phyloP scores from a whole-genome alignment of 345 rosid species.

The Barbarea vulgaris region DNA sequence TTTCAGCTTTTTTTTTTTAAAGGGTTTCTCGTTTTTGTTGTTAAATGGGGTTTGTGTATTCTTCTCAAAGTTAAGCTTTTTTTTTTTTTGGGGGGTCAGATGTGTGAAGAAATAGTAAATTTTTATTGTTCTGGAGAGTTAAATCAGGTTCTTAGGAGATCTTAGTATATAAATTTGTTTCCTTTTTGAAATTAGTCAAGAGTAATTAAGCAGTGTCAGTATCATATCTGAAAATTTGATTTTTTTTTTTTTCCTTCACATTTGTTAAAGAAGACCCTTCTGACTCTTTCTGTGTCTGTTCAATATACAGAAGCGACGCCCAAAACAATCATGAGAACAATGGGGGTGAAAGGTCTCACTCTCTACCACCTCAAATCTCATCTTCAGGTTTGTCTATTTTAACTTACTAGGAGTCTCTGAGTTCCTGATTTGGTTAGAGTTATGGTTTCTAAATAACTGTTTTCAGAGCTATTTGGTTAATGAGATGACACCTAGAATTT shows the following conservation, averaged over 20 bases:
- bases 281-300: neutral
- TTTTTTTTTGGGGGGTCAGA: neutral
- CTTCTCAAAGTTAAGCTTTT: neutral
- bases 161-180: slow-evolving; percentile 4
- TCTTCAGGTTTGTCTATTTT: slow-evolving; percentile 65
- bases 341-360: slow-evolving; percentile 96
- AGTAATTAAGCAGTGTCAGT: slow-evolving; percentile 7
- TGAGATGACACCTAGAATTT: neutral
- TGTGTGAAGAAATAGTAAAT: neutral
- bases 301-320: slow-evolving; percentile 86
- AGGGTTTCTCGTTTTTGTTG: neutral
- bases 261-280: neutral
- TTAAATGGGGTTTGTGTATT: neutral
- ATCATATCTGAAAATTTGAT: neutral
- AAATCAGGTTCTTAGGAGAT: neutral
- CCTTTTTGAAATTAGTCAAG: neutral
- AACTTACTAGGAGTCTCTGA: neutral
- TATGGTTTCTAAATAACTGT: neutral
- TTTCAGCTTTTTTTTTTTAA: slow-evolving; percentile 3
- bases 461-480: neutral
- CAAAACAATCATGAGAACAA: slow-evolving; percentile 85
- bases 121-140: neutral
- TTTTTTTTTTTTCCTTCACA: neutral
- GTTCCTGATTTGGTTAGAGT: neutral
- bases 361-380: slow-evolving; percentile 93